A percentile compares a stretch with the other conserved stretches of the same genome.
These are phyloP conservation scores for Starmerella geochares DNA, from an alignment of 805 yeast genomes.

Conservation along the genomic window DNA sequence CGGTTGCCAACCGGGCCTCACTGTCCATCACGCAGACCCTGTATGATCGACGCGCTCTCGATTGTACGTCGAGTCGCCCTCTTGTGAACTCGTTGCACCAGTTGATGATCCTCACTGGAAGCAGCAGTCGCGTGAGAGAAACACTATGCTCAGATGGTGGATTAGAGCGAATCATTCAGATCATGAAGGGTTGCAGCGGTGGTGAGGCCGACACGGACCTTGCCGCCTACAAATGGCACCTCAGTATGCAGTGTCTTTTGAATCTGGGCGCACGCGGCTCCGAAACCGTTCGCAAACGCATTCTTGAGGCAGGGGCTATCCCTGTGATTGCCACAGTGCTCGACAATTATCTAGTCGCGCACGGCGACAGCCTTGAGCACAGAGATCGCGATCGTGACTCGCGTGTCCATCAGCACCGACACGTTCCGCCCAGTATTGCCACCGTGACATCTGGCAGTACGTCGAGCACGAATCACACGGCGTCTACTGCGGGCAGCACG, in stretches of 20 bases:
- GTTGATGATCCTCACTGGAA: slow-evolving; percentile 73
- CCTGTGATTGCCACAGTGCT: slow-evolving; percentile 85
- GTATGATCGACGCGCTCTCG: slow-evolving; percentile 86
- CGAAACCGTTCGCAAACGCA: slow-evolving; percentile 69
- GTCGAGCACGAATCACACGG: not conserved
- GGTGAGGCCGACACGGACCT: slow-evolving; percentile 14
- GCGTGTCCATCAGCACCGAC: not conserved
- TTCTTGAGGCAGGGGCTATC: slow-evolving; percentile 83
- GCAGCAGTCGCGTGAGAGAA: slow-evolving; percentile 81
- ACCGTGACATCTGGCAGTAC: slow-evolving; percentile 6
- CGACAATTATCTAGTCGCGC: slow-evolving; percentile 53
- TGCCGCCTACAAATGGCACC: slow-evolving; percentile 94
- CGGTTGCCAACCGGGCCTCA: slow-evolving; percentile 78
- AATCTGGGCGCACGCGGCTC: slow-evolving; percentile 89
- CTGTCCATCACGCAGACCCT: slow-evolving; percentile 78
- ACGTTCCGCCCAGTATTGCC: slow-evolving; percentile 7
- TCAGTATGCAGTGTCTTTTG: slow-evolving; percentile 86
- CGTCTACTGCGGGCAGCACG: not conserved
- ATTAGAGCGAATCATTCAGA: slow-evolving; percentile 73
- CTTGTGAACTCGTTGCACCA: slow-evolving; percentile 85
- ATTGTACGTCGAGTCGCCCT: slow-evolving; percentile 81
- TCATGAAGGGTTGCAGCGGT: slow-evolving; percentile 49
- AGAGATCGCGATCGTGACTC: slow-evolving; percentile 15
- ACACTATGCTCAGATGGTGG: slow-evolving; percentile 87
- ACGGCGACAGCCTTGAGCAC: slow-evolving; percentile 19